phyloP scores from a whole-genome alignment of 495 filamentous ascomycete genomes.

The Mytilinidion resinicola region DNA sequence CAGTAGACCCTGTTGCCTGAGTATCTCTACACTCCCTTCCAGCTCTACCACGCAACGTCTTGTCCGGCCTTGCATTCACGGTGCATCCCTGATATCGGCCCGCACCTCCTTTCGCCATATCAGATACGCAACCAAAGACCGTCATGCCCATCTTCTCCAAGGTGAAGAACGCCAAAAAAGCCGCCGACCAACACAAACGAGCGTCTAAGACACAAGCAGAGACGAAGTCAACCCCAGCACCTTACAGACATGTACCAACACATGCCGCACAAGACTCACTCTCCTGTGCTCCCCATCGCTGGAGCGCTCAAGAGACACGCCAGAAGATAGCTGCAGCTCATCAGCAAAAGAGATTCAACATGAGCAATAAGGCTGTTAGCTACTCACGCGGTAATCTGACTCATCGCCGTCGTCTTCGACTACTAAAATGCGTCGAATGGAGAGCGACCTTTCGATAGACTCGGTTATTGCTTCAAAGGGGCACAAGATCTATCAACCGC shows the following conservation, averaged over 20 bases:
- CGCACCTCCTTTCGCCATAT: too few relatives aligned
- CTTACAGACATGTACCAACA: slow-evolving; percentile 32
- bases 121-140: neutral
- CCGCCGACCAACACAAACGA: slow-evolving; percentile 26
- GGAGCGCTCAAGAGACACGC: slow-evolving; percentile 28
- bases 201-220: slow-evolving; percentile 6
- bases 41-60: too few relatives aligned
- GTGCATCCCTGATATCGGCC: too few relatives aligned
- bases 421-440: neutral
- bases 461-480: slow-evolving; percentile 7
- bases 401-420: too few relatives aligned
- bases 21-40: too few relatives aligned
- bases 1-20: too few relatives aligned
- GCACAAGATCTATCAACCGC: neutral
- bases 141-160: slow-evolving; percentile 33
- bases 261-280: slow-evolving; percentile 44
- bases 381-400: too few relatives aligned
- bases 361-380: too few relatives aligned
- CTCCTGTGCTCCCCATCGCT: slow-evolving; percentile 46
- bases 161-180: slow-evolving; percentile 32
- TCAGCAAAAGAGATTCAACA: slow-evolving; percentile 20
- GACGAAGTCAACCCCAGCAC: slow-evolving; percentile 4
- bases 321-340: slow-evolving; percentile 17
- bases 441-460: slow-evolving; percentile 7
- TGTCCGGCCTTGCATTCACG: too few relatives aligned